Conservation (phyloP, 306 rosid species). For the Luffa aegyptiaca region DNA sequence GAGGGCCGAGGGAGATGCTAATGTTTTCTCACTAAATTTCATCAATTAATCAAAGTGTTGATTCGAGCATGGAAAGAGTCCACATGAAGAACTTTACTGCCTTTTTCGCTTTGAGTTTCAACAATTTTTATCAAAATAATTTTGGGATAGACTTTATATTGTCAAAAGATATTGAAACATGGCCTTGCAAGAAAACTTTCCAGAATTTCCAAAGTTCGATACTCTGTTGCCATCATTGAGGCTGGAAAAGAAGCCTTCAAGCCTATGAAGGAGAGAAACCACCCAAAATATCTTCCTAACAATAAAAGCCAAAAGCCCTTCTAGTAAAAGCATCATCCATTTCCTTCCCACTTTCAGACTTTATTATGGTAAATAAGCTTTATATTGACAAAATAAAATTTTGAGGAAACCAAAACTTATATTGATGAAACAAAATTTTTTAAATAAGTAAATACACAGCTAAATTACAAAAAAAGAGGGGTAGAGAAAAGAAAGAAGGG, state of each 20-base stretch:
- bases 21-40: not conserved
- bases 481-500: not conserved
- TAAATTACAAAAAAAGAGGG: not conserved
- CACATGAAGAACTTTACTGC: not conserved
- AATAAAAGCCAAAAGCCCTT: not conserved
- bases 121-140: not conserved
- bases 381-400: not conserved
- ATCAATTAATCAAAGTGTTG: not conserved
- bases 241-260: not conserved
- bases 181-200: not conserved
- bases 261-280: not conserved
- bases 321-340: not conserved
- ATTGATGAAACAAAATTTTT: not conserved
- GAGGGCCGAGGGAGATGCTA: not conserved
- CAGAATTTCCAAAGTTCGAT: not conserved
- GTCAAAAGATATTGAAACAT: not conserved
- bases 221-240: not conserved
- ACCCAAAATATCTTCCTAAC: not conserved
- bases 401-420: not conserved
- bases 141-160: not conserved
- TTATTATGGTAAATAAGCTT: not conserved
- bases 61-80: not conserved
- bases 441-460: constrained; percentile 1
- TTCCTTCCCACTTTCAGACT: not conserved
- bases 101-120: not conserved